Evolutionary conservation across 768 basidiomycete species (phyloP), one percentile per base, ranked within the genome.

Genomic region (Naganishia onofrii): DNA sequence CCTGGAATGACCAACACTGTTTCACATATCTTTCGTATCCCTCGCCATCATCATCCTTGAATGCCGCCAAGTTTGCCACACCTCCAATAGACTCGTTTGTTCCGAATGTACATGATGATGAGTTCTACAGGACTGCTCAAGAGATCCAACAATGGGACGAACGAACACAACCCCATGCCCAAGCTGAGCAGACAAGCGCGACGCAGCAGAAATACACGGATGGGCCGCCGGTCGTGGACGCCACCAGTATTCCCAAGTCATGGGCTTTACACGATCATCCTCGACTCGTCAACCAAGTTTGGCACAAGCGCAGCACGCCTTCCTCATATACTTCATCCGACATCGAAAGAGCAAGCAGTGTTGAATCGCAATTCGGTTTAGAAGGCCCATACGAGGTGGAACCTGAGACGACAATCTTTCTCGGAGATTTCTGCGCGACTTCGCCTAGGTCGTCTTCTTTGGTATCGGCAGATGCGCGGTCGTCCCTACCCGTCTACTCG

Each of bases 291-390:
- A 12, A 3, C 42, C 38, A 13, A 3, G 3, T 29, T 12, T 26
- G 36, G 23, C 23, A 42, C 15, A 19, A 36, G n/a, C 10, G 23
- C 7, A 42, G 23, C n/a, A 42, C 42, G 1, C 42, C 60, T 42
- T 63, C 60, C n/a, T 63, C 42, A 8, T 44, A 46, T 29, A 58
- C 57, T 13, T 63, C 60, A 0, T 63, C 60, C 38, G 60, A 63
- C 26, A 63, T 63, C 42, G 60, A 63, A n/a, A 63, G 38, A 28
- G 60, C 60, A 12, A 63, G 60, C 60, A 63, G 60, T 21, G 29
- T 63, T 42, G 29, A 36, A 6, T 63, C 60, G 12, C 38, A 26
- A 10, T 26, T 26, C 23, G 42, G 46, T 15, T 23, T 46, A 5
- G 57, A 58, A n/a, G 42, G 19, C n/a, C n/a, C 13, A 26, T 34